Conservation (phyloP, 208 protist species). For the Trypanosoma theileri region DNA sequence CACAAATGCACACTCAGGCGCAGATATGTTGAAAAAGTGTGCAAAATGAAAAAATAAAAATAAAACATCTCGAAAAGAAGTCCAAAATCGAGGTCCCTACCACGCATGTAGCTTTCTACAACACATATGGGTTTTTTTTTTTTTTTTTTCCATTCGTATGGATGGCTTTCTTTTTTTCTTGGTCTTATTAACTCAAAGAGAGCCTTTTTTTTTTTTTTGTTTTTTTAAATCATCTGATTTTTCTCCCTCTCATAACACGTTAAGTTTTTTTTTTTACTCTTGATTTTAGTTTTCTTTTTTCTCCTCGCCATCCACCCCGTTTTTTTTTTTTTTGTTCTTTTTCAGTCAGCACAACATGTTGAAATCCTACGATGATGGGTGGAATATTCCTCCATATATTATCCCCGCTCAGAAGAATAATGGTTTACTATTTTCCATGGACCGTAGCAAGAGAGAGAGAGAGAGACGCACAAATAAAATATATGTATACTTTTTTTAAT, state of each 20-base stretch:
- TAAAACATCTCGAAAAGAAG: constrained; percentile 19
- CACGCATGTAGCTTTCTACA: too few relatives aligned
- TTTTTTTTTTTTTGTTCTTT: constrained; percentile 3
- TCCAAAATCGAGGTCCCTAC: constrained; percentile 4
- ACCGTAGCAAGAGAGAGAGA: too few relatives aligned
- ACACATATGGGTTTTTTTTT: not conserved
- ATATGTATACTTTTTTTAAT: too few relatives aligned
- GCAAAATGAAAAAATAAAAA: not conserved
- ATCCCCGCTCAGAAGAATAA: too few relatives aligned
- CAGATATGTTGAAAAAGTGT: not conserved
- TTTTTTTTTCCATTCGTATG: not conserved
- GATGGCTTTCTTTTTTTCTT: too few relatives aligned
- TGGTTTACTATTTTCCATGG: too few relatives aligned
- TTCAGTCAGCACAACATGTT: not conserved
- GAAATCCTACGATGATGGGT: too few relatives aligned
- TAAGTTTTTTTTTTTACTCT: constrained; percentile 1
- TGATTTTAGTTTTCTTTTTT: not conserved
- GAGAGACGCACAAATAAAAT: too few relatives aligned
- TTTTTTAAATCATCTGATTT: constrained; percentile 10
- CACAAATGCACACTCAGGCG: too few relatives aligned
- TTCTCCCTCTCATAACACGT: not conserved
- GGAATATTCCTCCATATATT: too few relatives aligned
- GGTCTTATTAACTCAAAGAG: too few relatives aligned
- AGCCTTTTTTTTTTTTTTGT: constrained; percentile 6
- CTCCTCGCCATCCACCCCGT: not conserved